Base-by-base conservation (phyloP, 1,284 basidiomycete species). In the Cryptococcus maquisensis region DNA sequence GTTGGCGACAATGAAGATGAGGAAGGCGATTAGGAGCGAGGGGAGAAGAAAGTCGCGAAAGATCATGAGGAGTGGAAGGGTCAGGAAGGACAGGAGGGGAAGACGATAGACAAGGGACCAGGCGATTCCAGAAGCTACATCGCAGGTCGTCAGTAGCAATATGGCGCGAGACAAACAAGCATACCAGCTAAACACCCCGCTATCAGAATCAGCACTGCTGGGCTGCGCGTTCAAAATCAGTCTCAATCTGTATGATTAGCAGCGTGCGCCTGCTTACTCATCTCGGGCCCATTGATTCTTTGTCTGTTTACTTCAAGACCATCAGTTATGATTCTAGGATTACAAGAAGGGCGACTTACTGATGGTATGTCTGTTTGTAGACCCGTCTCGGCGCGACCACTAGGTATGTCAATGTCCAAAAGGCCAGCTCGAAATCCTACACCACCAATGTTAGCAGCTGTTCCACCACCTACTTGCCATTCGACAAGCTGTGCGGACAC, bases 271-370 rank as follows among this genome's bases (percentile, higher is more conserved):
- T 2, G 68, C 69, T 60, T 52, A 73, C 71, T 96, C 92, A 73
- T 97, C 93, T 72, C 93, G 81, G 23, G 92, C 90, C 92, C 93
- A 96, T 5, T 88, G 90, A 73, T 97, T 96, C 81, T 96, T 96
- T n/a, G 93, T 97, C 79, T 96, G 90, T 89, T 76, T 73, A 52
- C 64, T 50, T 49, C n/a, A 49, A 18, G 41, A 53, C 24, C 54
- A 28, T 36, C 7, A 49, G 12, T n/a, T 44, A 12, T 41, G 36
- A 15, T n/a, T 20, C 49, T 20, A 43, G 26, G 13, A 51, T 50
- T n/a, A n/a, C n/a, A n/a, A 44, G n/a, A 44, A 15, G 39, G 28
- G n/a, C 35, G 26, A 67, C 71, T 39, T 60, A 73, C 67, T 72
- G 71, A 50, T 74, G 67, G 60, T 72, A 73, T 43, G 70, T 73